Conservation (phyloP, 805 yeast genomes). For the Komagataella phaffii region DNA sequence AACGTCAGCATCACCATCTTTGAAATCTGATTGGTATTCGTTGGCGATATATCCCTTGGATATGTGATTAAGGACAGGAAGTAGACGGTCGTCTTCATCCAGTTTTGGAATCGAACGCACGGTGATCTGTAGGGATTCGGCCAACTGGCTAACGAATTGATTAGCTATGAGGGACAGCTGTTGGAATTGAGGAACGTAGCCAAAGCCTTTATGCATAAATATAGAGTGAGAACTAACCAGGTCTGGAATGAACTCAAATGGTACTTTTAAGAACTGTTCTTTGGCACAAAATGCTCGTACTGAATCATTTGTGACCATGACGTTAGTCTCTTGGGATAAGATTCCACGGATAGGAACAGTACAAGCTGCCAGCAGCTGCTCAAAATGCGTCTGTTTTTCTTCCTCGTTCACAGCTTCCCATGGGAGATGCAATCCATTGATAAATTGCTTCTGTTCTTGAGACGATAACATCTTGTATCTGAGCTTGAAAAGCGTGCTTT, state of each 20-base stretch:
- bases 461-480: conserved; percentile 54
- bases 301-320: conserved; percentile 32
- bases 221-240: conserved; percentile 65
- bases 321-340: conserved; percentile 17
- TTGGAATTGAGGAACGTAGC: conserved; percentile 73
- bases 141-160: conserved; percentile 49
- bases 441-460: conserved; percentile 58
- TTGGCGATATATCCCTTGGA: conserved; percentile 56
- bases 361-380: conserved; percentile 42
- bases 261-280: conserved; percentile 70
- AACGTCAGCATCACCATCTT: conserved; percentile 15
- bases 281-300: conserved; percentile 34
- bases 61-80: conserved; percentile 73
- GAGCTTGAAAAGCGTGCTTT: conserved; percentile 57
- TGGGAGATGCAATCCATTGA: conserved; percentile 49
- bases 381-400: conserved; percentile 40
- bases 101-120: conserved; percentile 69
- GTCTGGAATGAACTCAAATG: conserved; percentile 76
- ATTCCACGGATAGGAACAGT: conserved; percentile 25
- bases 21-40: conserved; percentile 20
- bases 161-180: conserved; percentile 58
- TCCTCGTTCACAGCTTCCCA: conserved; percentile 55
- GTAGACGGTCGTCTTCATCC: conserved; percentile 82
- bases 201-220: conserved; percentile 53
- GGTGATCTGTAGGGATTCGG: conserved; percentile 43